Evolutionary conservation across 176 grass and related monocot species (phyloP), one percentile per base, ranked within the genome.

Genomic region (Sorghum bicolor): DNA sequence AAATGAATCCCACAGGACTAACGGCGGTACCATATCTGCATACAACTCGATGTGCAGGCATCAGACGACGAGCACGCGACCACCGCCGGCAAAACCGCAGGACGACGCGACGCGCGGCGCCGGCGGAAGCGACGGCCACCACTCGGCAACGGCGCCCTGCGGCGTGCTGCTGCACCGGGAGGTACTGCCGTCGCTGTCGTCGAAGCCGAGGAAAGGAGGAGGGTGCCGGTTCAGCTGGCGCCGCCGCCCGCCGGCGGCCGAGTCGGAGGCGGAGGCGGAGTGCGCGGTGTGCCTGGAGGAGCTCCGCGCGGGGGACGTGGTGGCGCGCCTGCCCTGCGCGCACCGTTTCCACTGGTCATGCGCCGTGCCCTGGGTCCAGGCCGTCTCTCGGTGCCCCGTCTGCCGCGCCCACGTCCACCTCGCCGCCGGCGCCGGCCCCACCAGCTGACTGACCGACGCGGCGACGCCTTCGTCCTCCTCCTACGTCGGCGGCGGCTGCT

Each of bases 291-390:
- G 96, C 69, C 81, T 98, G 31, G 96, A 98, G 34, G 91, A 98
- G 78, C 88, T 98, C 80, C 64, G 43, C 32, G 78, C 47, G 0
- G 96, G 96, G 0, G 93, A 98, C 25, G 84, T 90, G 24, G 79
- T 98, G 67, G 76, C 82, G 28, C 93, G 92, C 68, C 89, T 98
- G 40, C 93, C 91, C 36, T 98, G 96, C 71, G 78, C 76, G 22
- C 96, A 98, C 87, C 87, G 96, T 72, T 98, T 95, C 89, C 96
- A 98, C 79, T 98, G 87, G 87, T 55, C 43, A 78, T 98, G 96
- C 81, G 93, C 82, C 58, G 63, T 88, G 61, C 96, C 96, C 4
- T 98, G 96, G 96, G 76, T 98, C 44, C 79, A 90, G 75, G 90
- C 36, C 87, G 83, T 77, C 76, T 85, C 87, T 0, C 82, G 80